These are phyloP conservation scores for Arthrinium phaeospermum DNA, from an alignment of 2,329 filamentous ascomycete species.

Conservation along the genomic window DNA sequence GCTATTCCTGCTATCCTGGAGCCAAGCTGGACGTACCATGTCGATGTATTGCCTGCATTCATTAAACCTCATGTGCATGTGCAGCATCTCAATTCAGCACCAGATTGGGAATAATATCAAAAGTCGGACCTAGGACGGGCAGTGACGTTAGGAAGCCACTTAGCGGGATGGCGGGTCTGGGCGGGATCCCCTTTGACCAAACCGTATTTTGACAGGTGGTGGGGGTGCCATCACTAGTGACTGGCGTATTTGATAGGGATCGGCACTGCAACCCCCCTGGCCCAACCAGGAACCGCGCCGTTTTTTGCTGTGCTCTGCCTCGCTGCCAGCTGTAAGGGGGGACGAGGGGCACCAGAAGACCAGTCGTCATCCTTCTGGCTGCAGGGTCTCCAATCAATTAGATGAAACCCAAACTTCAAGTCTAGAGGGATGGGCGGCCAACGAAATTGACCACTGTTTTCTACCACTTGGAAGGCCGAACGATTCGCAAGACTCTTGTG, in stretches of 20 bases:
- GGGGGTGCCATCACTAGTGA: conserved; percentile 3
- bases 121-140: too few relatives aligned
- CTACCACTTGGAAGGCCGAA: neutral
- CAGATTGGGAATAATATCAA: too few relatives aligned
- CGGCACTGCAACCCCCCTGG: neutral
- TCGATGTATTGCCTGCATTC: too few relatives aligned
- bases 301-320: neutral
- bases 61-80: too few relatives aligned
- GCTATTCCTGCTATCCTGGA: neutral
- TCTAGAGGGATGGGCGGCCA: neutral
- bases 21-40: too few relatives aligned
- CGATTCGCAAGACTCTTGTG: too few relatives aligned
- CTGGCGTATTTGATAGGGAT: conserved; percentile 14
- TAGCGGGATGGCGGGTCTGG: neutral
- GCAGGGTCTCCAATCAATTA: conserved; percentile 2
- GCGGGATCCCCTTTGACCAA: neutral
- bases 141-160: neutral
- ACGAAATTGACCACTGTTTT: neutral
- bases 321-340: neutral
- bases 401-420: neutral
- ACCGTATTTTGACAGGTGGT: neutral
- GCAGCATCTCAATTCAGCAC: too few relatives aligned
- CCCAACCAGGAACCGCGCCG: neutral
- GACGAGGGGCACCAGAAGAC: neutral
- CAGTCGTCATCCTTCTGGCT: conserved; percentile 15